Percentiles rank a stretch among this genome's conserved stretches.
Evolutionary conservation across 768 basidiomycete species (phyloP).

Genomic region (Lactarius deliciosus): DNA sequence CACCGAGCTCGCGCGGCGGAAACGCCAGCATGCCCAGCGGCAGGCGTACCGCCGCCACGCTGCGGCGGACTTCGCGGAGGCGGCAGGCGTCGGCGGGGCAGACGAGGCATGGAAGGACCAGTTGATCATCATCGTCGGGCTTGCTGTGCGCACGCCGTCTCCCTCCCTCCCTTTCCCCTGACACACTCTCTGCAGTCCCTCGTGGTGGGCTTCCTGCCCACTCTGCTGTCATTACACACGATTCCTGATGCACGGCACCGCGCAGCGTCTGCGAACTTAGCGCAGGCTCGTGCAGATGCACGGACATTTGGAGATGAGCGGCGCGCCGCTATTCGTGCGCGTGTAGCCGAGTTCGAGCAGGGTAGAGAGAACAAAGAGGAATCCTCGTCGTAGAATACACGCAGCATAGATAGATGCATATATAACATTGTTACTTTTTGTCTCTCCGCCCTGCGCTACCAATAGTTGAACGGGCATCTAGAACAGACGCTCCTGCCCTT

Average conservation of each 20-base stretch:
- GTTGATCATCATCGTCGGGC: conserved; percentile 47
- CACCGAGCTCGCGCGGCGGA: conserved; percentile 52
- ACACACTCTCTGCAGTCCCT: conserved; percentile 39
- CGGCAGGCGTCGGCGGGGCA: conserved; percentile 30
- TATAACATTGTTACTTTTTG: neutral
- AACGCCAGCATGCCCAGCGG: conserved; percentile 41
- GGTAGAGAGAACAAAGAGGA: conserved; percentile 17
- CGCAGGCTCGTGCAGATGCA: conserved; percentile 58
- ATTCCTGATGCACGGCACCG: conserved; percentile 47
- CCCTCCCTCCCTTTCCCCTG: neutral
- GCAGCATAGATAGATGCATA: conserved; percentile 1
- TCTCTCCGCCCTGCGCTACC: neutral
- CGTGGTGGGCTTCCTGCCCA: conserved; percentile 46
- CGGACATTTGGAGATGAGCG: conserved; percentile 53
- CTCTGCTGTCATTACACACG: conserved; percentile 39
- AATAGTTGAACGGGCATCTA: conserved; percentile 29
- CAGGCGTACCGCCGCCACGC: conserved; percentile 34
- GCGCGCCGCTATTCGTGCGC: conserved; percentile 49
- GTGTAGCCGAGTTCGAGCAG: conserved; percentile 43
- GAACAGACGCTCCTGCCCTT: conserved; percentile 65
- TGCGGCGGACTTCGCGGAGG: conserved; percentile 22
- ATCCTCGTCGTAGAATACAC: conserved; percentile 1
- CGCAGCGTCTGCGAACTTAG: conserved; percentile 56
- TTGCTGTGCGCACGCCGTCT: conserved; percentile 42
- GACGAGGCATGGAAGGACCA: conserved; percentile 54